A percentile compares a stretch with the other conserved stretches of the same genome.
Evolutionary conservation across 352 stramenopile genomes (phyloP).

Genomic region (Blastocystis sp.): DNA sequence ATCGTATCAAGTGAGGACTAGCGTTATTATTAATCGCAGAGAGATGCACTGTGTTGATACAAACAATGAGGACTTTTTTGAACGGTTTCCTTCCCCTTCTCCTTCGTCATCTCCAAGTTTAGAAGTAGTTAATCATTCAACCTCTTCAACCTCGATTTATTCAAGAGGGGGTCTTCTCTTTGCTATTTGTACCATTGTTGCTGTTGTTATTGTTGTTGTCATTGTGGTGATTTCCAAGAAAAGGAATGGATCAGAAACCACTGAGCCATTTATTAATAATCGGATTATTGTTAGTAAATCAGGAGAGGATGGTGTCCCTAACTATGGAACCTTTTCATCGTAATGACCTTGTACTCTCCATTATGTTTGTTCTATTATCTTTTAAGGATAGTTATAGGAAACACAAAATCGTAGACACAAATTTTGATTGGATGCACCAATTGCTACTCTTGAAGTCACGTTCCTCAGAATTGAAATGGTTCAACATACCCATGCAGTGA

Average conservation of each 20-base stretch:
- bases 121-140: too few relatives aligned
- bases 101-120: not conserved
- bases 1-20: not conserved
- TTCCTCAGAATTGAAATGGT: not conserved
- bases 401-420: not conserved
- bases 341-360: not conserved
- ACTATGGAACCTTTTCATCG: constrained; percentile 1
- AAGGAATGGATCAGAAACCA: not conserved
- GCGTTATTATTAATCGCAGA: not conserved
- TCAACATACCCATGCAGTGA: not conserved
- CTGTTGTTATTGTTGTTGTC: not conserved
- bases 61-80: not conserved
- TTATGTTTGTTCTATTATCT: not conserved
- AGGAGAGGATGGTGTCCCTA: not conserved
- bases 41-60: not conserved
- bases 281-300: not conserved
- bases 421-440: constrained; percentile 28
- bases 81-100: not conserved
- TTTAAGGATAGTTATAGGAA: not conserved
- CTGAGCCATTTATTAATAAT: not conserved
- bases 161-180: not conserved
- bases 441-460: not conserved
- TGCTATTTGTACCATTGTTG: not conserved
- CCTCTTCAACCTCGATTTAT: too few relatives aligned
- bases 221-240: not conserved